Evolutionary conservation across 2,329 filamentous ascomycete species (phyloP).

Genomic region (Exophiala viscosa): DNA sequence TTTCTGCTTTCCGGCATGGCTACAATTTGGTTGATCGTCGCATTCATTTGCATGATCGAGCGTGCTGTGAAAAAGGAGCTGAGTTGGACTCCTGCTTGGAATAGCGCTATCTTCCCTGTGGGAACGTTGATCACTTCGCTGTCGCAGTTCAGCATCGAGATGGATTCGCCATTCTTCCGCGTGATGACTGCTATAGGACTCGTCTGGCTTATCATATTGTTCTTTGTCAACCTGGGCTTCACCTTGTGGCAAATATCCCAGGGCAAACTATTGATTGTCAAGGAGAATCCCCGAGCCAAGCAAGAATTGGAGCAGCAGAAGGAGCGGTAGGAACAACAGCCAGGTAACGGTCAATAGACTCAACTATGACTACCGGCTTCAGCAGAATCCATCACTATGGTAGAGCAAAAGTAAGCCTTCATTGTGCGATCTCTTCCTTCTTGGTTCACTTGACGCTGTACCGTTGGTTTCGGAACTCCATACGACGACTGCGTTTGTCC

Average conservation of each 20-base stretch:
- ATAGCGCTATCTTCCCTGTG: slow-evolving; percentile 24
- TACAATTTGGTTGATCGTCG: slow-evolving; percentile 44
- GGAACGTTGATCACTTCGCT: slow-evolving; percentile 21
- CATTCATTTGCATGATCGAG: slow-evolving; percentile 27
- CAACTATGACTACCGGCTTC: too few species aligned
- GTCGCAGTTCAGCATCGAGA: slow-evolving; percentile 36
- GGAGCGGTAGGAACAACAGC: too few species aligned
- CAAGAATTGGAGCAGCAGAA: too few species aligned
- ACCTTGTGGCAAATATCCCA: slow-evolving; percentile 33
- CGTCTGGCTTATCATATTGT: slow-evolving; percentile 36
- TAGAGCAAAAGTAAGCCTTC: too few species aligned
- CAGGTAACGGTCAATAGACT: too few species aligned
- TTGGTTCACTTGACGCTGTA: too few species aligned
- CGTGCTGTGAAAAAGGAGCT: slow-evolving; percentile 14
- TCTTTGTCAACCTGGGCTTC: slow-evolving; percentile 32
- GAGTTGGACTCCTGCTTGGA: slow-evolving; percentile 22
- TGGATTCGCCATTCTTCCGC: slow-evolving; percentile 39
- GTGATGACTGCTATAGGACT: slow-evolving; percentile 39
- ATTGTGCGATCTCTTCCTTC: too few species aligned
- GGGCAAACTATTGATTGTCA: slow-evolving; percentile 31
- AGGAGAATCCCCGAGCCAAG: slow-evolving; percentile 11
- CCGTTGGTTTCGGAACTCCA: too few species aligned
- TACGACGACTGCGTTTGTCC: too few species aligned
- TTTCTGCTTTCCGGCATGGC: slow-evolving; percentile 41
- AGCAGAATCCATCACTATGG: too few species aligned